Evolutionary conservation across 2,329 filamentous ascomycete genomes (phyloP), one percentile per base, ranked within the genome.

Genomic region (Didymellaceae sp.): DNA sequence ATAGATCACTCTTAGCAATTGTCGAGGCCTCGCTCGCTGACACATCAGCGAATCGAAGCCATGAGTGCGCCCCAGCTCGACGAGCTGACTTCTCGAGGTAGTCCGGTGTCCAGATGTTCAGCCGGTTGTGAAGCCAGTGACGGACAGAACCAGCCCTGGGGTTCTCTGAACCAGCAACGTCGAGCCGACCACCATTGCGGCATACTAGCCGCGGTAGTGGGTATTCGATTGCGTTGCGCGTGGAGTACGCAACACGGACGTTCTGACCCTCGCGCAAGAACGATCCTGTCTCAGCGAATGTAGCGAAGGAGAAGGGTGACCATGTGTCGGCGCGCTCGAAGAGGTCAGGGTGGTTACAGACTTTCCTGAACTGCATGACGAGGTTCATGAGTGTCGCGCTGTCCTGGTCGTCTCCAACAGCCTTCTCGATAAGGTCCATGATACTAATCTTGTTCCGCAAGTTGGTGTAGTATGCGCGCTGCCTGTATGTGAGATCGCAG

Each of bases 281-380:
- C 0, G 92, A 97, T 0, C 90, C 92, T 0, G 93, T 97, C 77
- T 99, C 94, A 11, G 92, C 94, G 74, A 93, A 99, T 70, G 88
- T 85, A n/a, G 86, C 85, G 63, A 88, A 86, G 1, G 90, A 88
- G 65, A 93, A 87, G 0, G 94, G 91, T 7, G 92, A 96, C 18
- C 84, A 87, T 7, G 91, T 96, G 54, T 97, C 93, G 8, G 93
- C 92, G 35, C 94, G 88, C 74, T 99, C 92, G 63, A 99, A 99
- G 25, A 99, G 77, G 75, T 99, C 94, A 0, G 94, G 94, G 71
- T 99, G 94, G 69, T 99, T 99, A 78, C 94, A 99, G 49, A 99
- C 94, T 77, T 99, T 99, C 65, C 94, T 86, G 83, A 99, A 99
- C 76, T 99, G 94, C 94, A 99, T 99, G 57, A 99, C 94, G 59